Percentiles rank a stretch among this genome's conserved stretches.
These are phyloP conservation scores for Nicotiana rustica DNA, from an alignment of 305 asterid genomes.

Conservation along the genomic window DNA sequence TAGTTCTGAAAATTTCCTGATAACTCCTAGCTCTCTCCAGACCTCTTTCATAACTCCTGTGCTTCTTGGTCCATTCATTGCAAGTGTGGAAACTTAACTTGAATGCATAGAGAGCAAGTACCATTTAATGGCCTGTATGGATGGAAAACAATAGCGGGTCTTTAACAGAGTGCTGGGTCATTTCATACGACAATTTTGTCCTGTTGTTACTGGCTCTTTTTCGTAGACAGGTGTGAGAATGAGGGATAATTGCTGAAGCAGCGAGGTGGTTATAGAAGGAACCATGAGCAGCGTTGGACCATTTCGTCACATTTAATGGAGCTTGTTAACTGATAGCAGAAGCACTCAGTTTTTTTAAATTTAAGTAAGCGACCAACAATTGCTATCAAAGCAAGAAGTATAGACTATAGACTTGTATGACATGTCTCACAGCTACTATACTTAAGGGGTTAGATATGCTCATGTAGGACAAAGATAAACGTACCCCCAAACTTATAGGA, in stretches of 20 bases:
- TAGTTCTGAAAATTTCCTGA: not conserved
- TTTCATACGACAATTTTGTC: not conserved
- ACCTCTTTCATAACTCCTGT: not conserved
- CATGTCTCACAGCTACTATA: not conserved
- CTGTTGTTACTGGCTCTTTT: not conserved
- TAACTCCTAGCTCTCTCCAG: not conserved
- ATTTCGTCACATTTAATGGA: not conserved
- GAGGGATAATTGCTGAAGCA: not conserved
- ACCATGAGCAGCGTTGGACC: not conserved
- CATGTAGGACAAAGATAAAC: not conserved
- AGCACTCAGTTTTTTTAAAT: not conserved
- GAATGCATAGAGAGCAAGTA: constrained; percentile 14
- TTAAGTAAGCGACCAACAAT: not conserved
- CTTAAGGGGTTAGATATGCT: not conserved
- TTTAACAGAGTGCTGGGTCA: not conserved
- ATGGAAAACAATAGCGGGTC: not conserved
- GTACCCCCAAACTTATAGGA: not conserved
- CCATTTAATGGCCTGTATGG: not conserved
- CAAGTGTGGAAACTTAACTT: not conserved
- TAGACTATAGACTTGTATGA: not conserved
- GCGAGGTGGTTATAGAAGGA: not conserved
- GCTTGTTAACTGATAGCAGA: constrained; percentile 11
- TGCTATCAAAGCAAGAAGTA: constrained; percentile 1
- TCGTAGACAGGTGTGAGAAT: not conserved
- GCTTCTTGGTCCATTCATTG: constrained; percentile 4